Evolutionary conservation across 176 grass and related monocot genomes (phyloP).

Genomic region (Oryza meridionalis): DNA sequence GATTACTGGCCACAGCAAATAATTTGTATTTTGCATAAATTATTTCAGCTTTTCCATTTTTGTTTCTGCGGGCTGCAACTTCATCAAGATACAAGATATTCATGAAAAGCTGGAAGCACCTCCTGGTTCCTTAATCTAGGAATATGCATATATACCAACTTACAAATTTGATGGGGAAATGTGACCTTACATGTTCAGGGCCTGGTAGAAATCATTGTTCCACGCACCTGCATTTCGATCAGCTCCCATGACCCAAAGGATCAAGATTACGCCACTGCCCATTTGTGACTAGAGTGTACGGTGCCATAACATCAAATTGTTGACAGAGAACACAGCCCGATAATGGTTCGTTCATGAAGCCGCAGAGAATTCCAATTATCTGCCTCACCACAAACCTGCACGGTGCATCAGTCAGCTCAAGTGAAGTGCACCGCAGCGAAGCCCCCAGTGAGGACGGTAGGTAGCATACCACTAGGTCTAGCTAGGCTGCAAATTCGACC

Average conservation of each 20-base stretch:
- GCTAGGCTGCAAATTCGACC: too few relatives aligned
- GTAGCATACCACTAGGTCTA: too few relatives aligned
- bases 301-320: neutral
- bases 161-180: neutral
- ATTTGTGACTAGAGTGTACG: neutral
- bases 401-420: too few relatives aligned
- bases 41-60: neutral
- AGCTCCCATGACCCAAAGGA: neutral
- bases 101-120: neutral
- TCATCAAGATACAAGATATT: neutral
- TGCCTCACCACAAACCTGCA: too few relatives aligned
- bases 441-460: too few relatives aligned
- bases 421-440: too few relatives aligned
- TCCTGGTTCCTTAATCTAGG: neutral
- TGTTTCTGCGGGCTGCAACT: neutral
- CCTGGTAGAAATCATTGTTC: neutral
- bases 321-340: neutral
- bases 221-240: neutral
- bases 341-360: too few relatives aligned
- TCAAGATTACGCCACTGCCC: neutral
- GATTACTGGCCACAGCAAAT: neutral
- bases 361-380: too few relatives aligned
- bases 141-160: neutral
- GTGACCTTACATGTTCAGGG: neutral
- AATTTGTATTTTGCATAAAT: neutral